phyloP scores from a whole-genome alignment of 2,329 filamentous ascomycete genomes.

The Colletotrichum destructivum region DNA sequence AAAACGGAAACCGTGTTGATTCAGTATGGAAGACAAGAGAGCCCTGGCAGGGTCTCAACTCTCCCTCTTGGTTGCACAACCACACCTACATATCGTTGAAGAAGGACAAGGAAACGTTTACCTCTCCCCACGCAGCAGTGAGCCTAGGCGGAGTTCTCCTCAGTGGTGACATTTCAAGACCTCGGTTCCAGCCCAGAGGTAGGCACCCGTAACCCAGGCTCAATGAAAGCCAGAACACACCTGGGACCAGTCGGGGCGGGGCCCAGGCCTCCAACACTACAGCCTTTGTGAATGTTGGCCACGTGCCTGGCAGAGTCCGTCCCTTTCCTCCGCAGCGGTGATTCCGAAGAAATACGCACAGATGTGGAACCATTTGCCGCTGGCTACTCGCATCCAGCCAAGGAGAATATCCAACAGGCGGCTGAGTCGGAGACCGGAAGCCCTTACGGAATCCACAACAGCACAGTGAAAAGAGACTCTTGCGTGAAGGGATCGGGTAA shows the following conservation, averaged over 20 bases:
- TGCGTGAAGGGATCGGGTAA: not conserved
- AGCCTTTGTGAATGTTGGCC: not conserved
- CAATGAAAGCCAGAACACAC: not conserved
- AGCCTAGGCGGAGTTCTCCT: not conserved
- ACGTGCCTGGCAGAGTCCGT: not conserved
- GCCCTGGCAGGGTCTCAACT: not conserved
- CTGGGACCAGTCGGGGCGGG: not conserved
- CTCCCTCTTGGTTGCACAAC: not conserved
- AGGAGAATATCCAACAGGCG: not conserved
- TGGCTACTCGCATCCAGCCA: not conserved
- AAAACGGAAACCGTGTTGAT: not conserved
- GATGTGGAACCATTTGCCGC: not conserved
- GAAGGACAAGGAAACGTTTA: too few relatives aligned
- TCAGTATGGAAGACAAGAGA: too few relatives aligned
- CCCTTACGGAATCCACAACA: not conserved
- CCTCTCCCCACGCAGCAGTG: not conserved
- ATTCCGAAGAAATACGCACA: not conserved
- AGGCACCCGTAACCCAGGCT: not conserved
- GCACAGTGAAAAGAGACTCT: not conserved
- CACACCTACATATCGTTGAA: not conserved
- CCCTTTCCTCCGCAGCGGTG: not conserved
- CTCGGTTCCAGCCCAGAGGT: not conserved
- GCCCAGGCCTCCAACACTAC: not conserved
- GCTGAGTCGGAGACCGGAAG: not conserved
- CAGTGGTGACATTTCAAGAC: not conserved